These are phyloP conservation scores for Venturia pyrina DNA, from an alignment of 2,329 filamentous ascomycete species.

Conservation along the genomic window DNA sequence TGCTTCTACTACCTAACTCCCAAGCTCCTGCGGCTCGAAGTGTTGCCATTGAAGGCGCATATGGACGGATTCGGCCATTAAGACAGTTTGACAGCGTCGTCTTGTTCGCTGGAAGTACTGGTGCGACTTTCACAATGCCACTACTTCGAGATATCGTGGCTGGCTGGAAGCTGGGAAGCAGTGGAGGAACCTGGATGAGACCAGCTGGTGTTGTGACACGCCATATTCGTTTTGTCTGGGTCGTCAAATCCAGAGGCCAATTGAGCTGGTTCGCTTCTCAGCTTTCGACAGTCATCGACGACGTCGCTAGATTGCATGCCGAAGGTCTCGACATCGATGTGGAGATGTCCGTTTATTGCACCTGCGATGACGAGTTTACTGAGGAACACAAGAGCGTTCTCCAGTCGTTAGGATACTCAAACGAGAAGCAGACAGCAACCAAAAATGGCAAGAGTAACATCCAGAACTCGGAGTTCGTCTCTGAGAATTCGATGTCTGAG, in stretches of 20 bases:
- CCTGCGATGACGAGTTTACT: conserved; percentile 40
- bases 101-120: conserved; percentile 50
- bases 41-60: conserved; percentile 45
- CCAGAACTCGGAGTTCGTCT: not conserved
- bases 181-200: conserved; percentile 9
- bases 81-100: conserved; percentile 52
- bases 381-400: conserved; percentile 25
- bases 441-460: not conserved
- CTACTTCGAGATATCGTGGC: conserved; percentile 45
- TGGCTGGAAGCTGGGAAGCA: conserved; percentile 30
- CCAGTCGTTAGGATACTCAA: not conserved
- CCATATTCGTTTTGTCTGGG: conserved; percentile 47
- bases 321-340: conserved; percentile 32
- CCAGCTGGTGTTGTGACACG: conserved; percentile 33
- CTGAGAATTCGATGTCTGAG: conserved; percentile 16
- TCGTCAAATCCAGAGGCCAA: conserved; percentile 44
- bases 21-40: conserved; percentile 18
- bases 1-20: conserved; percentile 17
- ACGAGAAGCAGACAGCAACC: not conserved
- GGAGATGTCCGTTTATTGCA: conserved; percentile 45
- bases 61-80: conserved; percentile 41
- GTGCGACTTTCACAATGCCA: conserved; percentile 48
- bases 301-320: conserved; percentile 32
- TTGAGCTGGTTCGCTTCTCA: conserved; percentile 44
- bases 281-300: conserved; percentile 34